phyloP scores from a whole-genome alignment of 2,329 filamentous ascomycete species.

The Epichloe bromicola region DNA sequence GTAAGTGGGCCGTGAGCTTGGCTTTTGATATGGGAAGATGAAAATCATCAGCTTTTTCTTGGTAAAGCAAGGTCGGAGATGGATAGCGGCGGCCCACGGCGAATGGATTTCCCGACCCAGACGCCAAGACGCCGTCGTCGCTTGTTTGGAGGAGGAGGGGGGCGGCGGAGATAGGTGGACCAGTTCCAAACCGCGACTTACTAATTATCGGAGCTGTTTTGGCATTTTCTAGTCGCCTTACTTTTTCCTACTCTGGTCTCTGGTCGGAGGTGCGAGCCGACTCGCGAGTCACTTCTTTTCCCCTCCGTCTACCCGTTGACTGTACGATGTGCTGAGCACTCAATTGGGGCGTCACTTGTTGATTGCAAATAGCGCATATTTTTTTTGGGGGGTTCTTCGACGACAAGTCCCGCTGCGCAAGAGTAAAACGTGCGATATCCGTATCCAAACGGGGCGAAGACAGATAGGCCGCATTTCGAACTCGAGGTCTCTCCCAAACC shows the following conservation, averaged over 20 bases:
- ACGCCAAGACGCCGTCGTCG: constrained; percentile 14
- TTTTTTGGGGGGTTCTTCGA: background rate
- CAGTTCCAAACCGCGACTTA: constrained; percentile 5
- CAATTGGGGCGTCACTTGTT: background rate
- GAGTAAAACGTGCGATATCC: too few relatives aligned
- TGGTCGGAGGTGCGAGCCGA: background rate
- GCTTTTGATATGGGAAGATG: background rate
- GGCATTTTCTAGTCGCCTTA: constrained; percentile 8
- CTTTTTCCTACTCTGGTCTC: constrained; percentile 1
- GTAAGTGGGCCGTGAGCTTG: background rate
- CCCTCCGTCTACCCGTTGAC: background rate
- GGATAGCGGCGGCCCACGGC: constrained; percentile 12
- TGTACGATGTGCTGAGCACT: background rate
- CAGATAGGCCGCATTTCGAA: too few relatives aligned
- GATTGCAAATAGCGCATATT: background rate
- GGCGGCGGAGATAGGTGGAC: background rate
- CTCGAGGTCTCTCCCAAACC: too few relatives aligned
- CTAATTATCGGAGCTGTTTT: constrained; percentile 3
- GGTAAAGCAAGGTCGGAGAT: constrained; percentile 12
- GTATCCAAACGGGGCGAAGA: too few relatives aligned
- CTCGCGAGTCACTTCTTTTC: background rate
- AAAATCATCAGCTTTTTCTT: constrained; percentile 7
- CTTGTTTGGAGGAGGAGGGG: background rate
- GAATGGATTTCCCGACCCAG: constrained; percentile 21
- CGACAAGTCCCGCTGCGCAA: too few relatives aligned